Base-by-base conservation (phyloP, 495 filamentous ascomycete species). In the Xylaria nigripes region DNA sequence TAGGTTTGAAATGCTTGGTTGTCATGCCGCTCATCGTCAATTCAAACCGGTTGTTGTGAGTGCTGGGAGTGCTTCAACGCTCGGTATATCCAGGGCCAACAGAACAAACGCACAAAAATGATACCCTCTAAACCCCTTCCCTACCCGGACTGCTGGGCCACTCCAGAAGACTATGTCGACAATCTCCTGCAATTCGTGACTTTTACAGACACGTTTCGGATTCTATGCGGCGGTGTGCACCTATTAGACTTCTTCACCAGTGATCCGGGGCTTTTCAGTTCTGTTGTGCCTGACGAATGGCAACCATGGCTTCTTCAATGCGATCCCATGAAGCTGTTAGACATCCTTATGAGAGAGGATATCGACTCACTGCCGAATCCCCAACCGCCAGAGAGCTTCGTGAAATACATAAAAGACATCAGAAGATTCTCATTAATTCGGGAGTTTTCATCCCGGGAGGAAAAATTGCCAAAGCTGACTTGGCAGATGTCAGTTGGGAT, bases 181-280 rank as follows among this genome's bases (percentile, higher is more conserved):
- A 85, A 82, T 22, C 80, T 96, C 9, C 76, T 97, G 18, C 56
- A 76, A 45, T 95, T 97, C 65, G 78, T 81, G 12, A 85, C 82
- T 7, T 82, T 82, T 19, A 85, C 85, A 19, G 77, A 82, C 29
- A 77, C 90, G n/a, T 90, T 96, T 62, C 86, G 86, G 60, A 86
- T 84, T 41, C 76, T 97, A 47, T 95, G 90, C 65, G 94, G 93
- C 48, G 90, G 91, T 30, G 86, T 97, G 2, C 93, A 98, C 66
- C 89, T 98, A 51, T 76, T 96, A 45, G 93, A 97, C 62, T 97
- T 98, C 70, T 86, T 96, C 70, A 96, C 90, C n/a, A 79, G 81
- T 45, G 81, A 89, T 18, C 86, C 87, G 16, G 73, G 72, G 65
- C 73, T 96, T 0, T 96, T 95, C 65, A 77, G 81, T 38, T 70